Conservation (phyloP, 345 rosid genomes). For the Psidium guajava region DNA sequence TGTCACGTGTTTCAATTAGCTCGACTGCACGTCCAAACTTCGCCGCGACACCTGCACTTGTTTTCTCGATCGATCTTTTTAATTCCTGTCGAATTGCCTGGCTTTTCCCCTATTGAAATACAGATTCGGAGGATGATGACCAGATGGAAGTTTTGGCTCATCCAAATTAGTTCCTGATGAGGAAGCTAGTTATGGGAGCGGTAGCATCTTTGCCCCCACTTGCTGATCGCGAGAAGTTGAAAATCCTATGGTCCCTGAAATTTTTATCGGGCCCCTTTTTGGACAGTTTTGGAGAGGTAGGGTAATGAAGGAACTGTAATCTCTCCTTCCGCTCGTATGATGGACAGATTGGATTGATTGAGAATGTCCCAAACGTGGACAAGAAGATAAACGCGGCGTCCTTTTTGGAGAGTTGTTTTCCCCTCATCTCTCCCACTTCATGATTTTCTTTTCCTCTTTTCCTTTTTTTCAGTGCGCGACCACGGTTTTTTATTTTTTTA, state of each 20-base stretch:
- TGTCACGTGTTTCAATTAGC: neutral
- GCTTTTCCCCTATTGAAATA: neutral
- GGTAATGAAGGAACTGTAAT: constrained; percentile 9
- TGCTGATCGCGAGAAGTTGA: neutral
- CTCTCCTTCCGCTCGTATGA: neutral
- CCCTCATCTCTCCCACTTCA: neutral
- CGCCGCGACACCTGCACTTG: neutral
- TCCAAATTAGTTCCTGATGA: neutral
- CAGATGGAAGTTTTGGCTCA: constrained; percentile 22
- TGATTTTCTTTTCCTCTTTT: neutral
- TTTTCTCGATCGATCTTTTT: neutral
- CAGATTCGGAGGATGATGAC: constrained; percentile 97
- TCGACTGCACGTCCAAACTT: neutral
- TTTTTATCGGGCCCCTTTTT: neutral
- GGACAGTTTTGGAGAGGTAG: neutral
- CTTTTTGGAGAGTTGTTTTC: neutral
- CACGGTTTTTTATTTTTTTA: neutral
- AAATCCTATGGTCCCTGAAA: neutral
- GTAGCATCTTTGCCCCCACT: neutral
- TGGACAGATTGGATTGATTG: neutral
- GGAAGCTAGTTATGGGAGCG: constrained; percentile 5
- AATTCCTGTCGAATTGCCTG: neutral
- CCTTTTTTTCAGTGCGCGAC: neutral
- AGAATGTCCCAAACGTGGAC: neutral
- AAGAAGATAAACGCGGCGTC: neutral